Percentiles rank a stretch among this genome's conserved stretches.
Evolutionary conservation across 2,329 filamentous ascomycete species (phyloP).

Genomic region (Chrysosphaeria jannelii): DNA sequence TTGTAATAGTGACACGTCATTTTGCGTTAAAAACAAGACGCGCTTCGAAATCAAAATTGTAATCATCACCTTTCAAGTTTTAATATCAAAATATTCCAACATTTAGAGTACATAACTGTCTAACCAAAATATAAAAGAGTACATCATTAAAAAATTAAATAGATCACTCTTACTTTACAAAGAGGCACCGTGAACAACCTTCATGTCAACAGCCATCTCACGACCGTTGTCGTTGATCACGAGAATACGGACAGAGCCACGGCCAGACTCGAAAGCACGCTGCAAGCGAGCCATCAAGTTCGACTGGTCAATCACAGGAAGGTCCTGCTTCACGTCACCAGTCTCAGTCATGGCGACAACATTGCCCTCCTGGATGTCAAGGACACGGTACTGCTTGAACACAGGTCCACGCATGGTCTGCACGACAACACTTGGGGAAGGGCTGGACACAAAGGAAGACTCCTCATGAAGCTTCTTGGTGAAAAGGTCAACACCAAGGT

Average conservation of each 20-base stretch:
- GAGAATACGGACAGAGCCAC: constrained; percentile 77
- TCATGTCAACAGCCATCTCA: constrained; percentile 95
- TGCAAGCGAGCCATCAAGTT: constrained; percentile 55
- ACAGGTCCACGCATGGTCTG: constrained; percentile 98
- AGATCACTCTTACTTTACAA: neutral
- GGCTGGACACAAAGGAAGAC: constrained; percentile 93
- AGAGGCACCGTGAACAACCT: constrained; percentile 63
- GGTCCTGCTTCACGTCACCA: constrained; percentile 88
- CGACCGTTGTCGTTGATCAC: constrained; percentile 82
- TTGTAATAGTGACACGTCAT: too few species aligned
- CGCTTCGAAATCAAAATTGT: too few species aligned
- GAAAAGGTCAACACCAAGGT: constrained; percentile 98
- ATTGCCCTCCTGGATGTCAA: constrained; percentile 65
- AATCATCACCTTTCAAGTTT: too few species aligned
- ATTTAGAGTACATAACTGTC: too few species aligned
- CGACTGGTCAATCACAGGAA: constrained; percentile 87
- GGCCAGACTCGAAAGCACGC: constrained; percentile 66
- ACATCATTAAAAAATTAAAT: too few species aligned
- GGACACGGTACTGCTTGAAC: constrained; percentile 99
- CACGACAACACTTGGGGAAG: constrained; percentile 80
- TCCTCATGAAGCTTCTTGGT: constrained; percentile 98
- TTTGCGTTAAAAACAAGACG: too few species aligned
- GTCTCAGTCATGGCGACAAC: constrained; percentile 97
- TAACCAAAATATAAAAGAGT: constrained; percentile 1
- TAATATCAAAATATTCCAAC: constrained; percentile 1